Percentiles rank a stretch among this genome's conserved stretches.
Evolutionary conservation across 352 stramenopile species (phyloP).

Genomic region (Saprolegnia diclina): DNA sequence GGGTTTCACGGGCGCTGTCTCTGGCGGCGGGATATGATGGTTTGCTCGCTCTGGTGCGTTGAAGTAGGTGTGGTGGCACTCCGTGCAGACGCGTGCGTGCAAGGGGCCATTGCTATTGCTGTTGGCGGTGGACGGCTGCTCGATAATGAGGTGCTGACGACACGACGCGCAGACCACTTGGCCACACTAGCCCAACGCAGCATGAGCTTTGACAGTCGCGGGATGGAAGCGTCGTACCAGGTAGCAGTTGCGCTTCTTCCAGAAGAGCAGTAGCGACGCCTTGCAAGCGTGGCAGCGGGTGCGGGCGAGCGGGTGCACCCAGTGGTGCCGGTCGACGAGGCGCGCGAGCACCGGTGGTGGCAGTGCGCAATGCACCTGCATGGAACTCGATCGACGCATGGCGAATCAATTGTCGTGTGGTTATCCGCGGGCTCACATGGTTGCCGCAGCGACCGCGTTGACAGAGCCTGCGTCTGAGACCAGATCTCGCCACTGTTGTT

Average conservation of each 20-base stretch:
- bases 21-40: not conserved
- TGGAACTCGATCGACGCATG: too few species aligned
- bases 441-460: too few species aligned
- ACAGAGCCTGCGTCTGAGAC: too few species aligned
- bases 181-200: not conserved
- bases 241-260: constrained; percentile 25
- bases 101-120: not conserved
- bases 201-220: not conserved
- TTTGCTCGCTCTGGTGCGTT: not conserved
- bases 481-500: too few species aligned
- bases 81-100: not conserved
- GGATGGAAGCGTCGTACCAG: constrained; percentile 5
- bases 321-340: not conserved
- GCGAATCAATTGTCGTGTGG: too few species aligned
- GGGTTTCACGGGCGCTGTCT: not conserved
- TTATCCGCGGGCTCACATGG: too few species aligned
- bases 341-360: not conserved
- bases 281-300: constrained; percentile 3
- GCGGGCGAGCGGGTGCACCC: not conserved
- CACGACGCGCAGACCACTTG: constrained; percentile 9
- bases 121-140: not conserved
- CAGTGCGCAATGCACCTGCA: not conserved
- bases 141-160: constrained; percentile 1
- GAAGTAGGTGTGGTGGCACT: not conserved
- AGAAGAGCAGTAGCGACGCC: constrained; percentile 10